Evolutionary conservation across 768 basidiomycete genomes (phyloP).

Genomic region (Tricholoma matsutake): DNA sequence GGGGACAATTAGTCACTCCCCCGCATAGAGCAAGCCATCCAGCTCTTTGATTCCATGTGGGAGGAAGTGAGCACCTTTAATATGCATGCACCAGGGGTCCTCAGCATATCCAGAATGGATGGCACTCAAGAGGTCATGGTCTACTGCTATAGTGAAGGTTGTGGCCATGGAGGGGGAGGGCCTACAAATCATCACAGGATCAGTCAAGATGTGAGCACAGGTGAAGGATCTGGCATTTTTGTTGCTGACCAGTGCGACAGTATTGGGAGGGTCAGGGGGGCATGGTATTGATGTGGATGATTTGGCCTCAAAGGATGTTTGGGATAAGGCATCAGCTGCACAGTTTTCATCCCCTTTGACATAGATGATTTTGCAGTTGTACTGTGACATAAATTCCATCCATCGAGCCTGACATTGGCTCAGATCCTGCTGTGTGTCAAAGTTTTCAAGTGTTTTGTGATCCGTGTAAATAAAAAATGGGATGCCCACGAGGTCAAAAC

Average conservation of each 20-base stretch:
- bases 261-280: too few species aligned
- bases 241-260: too few species aligned
- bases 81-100: neutral
- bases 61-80: neutral
- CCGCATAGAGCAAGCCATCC: conserved; percentile 3
- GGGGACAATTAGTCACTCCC: conserved; percentile 25
- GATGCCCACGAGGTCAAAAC: conserved; percentile 19
- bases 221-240: too few species aligned
- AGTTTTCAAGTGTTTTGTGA: too few species aligned
- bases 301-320: neutral
- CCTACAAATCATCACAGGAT: too few species aligned
- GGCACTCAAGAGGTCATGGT: neutral
- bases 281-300: too few species aligned
- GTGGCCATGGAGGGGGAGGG: neutral
- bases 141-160: neutral
- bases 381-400: conserved; percentile 34
- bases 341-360: conserved; percentile 31
- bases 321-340: conserved; percentile 33
- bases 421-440: conserved; percentile 22
- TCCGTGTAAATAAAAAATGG: conserved; percentile 19
- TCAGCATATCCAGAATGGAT: neutral
- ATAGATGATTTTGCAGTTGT: conserved; percentile 31
- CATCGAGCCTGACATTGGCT: conserved; percentile 28
- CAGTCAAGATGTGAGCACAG: too few species aligned
- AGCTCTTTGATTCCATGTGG: too few species aligned